Conservation (phyloP, 805 yeast species). For the Candida nonsorbophila region DNA sequence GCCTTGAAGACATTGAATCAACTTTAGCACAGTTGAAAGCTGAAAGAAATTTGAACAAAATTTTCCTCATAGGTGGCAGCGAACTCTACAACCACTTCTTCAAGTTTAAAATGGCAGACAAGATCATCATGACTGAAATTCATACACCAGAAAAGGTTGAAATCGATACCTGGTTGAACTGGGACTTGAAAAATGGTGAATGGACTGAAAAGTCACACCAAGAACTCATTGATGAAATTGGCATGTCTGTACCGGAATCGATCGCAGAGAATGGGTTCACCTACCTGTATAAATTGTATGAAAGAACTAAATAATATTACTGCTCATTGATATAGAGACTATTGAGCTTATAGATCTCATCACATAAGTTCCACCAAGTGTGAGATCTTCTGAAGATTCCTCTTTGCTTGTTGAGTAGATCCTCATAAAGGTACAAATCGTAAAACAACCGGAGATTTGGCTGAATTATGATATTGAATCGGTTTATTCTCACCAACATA, state of each 20-base stretch:
- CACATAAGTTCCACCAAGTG: slow-evolving; percentile 25
- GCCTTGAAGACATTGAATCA: slow-evolving; percentile 15
- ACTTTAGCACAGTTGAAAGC: slow-evolving; percentile 13
- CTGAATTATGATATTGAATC: slow-evolving; percentile 38
- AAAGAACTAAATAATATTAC: slow-evolving; percentile 4
- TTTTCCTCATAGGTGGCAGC: slow-evolving; percentile 91
- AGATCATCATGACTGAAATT: slow-evolving; percentile 69
- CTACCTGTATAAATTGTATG: slow-evolving; percentile 7
- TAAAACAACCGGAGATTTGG: slow-evolving; percentile 35
- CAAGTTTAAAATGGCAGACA: slow-evolving; percentile 38
- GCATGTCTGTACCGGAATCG: slow-evolving; percentile 17
- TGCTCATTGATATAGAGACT: slow-evolving; percentile 15
- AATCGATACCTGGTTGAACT: slow-evolving; percentile 69
- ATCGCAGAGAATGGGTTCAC: slow-evolving; percentile 7
- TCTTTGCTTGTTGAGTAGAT: slow-evolving; percentile 12
- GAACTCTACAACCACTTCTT: slow-evolving; percentile 67
- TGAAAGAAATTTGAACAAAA: slow-evolving; percentile 38
- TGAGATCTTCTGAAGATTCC: slow-evolving; percentile 9
- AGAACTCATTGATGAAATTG: slow-evolving; percentile 35
- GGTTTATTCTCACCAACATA: slow-evolving; percentile 29
- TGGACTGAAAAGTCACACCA: slow-evolving; percentile 33
- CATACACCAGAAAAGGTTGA: slow-evolving; percentile 30
- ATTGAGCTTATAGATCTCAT: slow-evolving; percentile 24
- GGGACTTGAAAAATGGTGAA: slow-evolving; percentile 12
- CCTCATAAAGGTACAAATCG: slow-evolving; percentile 27